A percentile compares a stretch with the other conserved stretches of the same genome.
Conservation (phyloP, 2,329 filamentous ascomycete genomes). For the Cryphonectria naterciae region DNA sequence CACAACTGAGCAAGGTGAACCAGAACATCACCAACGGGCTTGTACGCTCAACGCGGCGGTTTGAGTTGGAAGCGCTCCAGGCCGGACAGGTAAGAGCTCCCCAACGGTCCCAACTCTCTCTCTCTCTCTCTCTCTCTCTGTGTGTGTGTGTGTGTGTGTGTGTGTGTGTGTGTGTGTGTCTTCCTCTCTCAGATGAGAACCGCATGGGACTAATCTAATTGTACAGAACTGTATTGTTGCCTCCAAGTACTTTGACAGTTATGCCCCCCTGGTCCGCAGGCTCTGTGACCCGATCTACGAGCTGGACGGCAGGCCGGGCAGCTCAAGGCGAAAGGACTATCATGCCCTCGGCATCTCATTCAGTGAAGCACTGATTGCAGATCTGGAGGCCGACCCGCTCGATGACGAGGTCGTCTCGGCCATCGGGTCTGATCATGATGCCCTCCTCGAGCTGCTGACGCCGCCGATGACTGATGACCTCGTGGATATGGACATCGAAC, state of each 20-base stretch:
- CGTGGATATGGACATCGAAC: constrained; percentile 19
- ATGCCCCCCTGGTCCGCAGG: constrained; percentile 44
- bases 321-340: constrained; percentile 45
- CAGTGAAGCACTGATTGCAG: constrained; percentile 45
- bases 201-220: neutral
- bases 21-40: constrained; percentile 42
- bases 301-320: constrained; percentile 35
- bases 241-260: constrained; percentile 46
- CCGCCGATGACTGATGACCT: constrained; percentile 21
- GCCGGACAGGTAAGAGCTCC: constrained; percentile 52
- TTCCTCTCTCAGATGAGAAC: neutral
- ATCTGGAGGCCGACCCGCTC: constrained; percentile 28
- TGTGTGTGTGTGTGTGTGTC: too few relatives aligned
- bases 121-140: too few relatives aligned
- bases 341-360: constrained; percentile 47
- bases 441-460: constrained; percentile 25
- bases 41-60: constrained; percentile 47
- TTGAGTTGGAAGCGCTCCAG: constrained; percentile 57
- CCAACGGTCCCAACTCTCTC: too few relatives aligned
- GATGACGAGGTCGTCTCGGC: constrained; percentile 20
- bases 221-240: constrained; percentile 44
- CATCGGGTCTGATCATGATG: constrained; percentile 21
- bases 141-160: too few relatives aligned
- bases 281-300: constrained; percentile 51
- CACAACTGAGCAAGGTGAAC: constrained; percentile 42